Percentiles rank a stretch among this genome's conserved stretches.
Evolutionary conservation across 192 early-diverging fungal species (phyloP).

Genomic region (Fimicolochytrium jonesii): DNA sequence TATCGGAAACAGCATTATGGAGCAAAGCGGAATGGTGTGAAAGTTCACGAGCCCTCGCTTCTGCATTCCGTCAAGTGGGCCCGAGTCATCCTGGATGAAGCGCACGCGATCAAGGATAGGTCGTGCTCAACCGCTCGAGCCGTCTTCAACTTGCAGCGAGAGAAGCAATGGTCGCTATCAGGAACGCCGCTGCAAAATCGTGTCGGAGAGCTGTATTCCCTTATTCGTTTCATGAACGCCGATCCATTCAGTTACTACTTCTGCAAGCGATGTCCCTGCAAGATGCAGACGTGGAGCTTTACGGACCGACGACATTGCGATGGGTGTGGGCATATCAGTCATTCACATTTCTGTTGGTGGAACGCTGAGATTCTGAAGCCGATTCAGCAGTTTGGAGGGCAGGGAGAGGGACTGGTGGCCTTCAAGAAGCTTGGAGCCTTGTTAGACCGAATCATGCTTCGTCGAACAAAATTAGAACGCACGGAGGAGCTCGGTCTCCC

Average conservation of each 20-base stretch:
- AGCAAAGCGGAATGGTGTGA: slow-evolving; percentile 53
- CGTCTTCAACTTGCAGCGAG: slow-evolving; percentile 65
- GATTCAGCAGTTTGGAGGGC: slow-evolving; percentile 72
- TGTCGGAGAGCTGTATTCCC: slow-evolving; percentile 87
- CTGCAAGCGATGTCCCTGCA: slow-evolving; percentile 73
- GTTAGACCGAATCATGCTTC: slow-evolving; percentile 83
- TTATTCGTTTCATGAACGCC: slow-evolving; percentile 82
- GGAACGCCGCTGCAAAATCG: slow-evolving; percentile 94
- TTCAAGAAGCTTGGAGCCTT: slow-evolving; percentile 73
- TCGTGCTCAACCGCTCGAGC: slow-evolving; percentile 78
- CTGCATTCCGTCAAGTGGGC: slow-evolving; percentile 77
- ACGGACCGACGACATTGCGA: slow-evolving; percentile 34
- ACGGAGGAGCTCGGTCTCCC: slow-evolving; percentile 85
- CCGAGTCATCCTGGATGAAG: slow-evolving; percentile 77
- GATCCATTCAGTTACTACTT: slow-evolving; percentile 85
- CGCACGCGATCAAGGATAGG: slow-evolving; percentile 90
- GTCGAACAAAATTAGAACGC: slow-evolving; percentile 84
- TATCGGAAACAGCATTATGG: slow-evolving; percentile 73
- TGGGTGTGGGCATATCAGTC: slow-evolving; percentile 42
- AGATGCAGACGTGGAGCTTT: slow-evolving; percentile 41
- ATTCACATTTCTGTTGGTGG: slow-evolving; percentile 68
- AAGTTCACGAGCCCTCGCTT: slow-evolving; percentile 60
- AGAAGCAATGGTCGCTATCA: slow-evolving; percentile 77
- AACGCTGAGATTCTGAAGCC: slow-evolving; percentile 87
- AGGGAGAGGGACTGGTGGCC: slow-evolving; percentile 53